phyloP scores from a whole-genome alignment of 2,329 filamentous ascomycete species.

The Microdochium paspali region DNA sequence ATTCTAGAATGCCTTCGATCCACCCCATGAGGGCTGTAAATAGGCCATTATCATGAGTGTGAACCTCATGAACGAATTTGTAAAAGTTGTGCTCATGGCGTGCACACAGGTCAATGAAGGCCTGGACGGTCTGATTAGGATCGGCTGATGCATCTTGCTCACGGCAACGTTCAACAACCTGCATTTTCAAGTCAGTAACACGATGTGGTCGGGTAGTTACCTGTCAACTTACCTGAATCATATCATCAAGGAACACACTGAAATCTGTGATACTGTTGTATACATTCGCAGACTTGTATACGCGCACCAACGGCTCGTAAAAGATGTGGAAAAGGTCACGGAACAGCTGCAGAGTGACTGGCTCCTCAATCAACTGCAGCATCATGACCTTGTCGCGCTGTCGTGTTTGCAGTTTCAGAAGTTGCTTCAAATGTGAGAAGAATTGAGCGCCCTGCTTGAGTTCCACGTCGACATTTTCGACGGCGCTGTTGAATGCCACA shows the following conservation, averaged over 20 bases:
- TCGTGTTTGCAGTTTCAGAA: constrained; percentile 83
- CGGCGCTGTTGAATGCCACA: constrained; percentile 89
- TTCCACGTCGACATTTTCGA: constrained; percentile 84
- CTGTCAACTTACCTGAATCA: constrained; percentile 56
- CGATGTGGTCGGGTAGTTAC: neutral
- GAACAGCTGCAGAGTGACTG: constrained; percentile 93
- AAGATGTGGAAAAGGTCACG: constrained; percentile 96
- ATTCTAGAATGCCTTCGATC: constrained; percentile 92
- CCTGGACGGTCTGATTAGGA: constrained; percentile 95
- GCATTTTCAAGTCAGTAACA: constrained; percentile 7
- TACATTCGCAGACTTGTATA: constrained; percentile 98
- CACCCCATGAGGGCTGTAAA: constrained; percentile 96
- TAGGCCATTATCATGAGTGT: constrained; percentile 90
- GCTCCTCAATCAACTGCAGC: constrained; percentile 89
- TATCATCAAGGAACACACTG: constrained; percentile 83
- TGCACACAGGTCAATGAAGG: constrained; percentile 93
- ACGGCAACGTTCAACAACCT: constrained; percentile 56
- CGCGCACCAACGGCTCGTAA: constrained; percentile 91
- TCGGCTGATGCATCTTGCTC: constrained; percentile 82
- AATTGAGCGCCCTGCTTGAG: constrained; percentile 83
- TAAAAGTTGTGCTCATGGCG: constrained; percentile 96
- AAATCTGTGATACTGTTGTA: constrained; percentile 98
- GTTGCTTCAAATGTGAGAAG: constrained; percentile 90
- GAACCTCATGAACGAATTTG: constrained; percentile 97
- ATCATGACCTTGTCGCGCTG: constrained; percentile 97